These are phyloP conservation scores for Boletus fagicola DNA, from an alignment of 768 basidiomycete genomes.

Conservation along the genomic window DNA sequence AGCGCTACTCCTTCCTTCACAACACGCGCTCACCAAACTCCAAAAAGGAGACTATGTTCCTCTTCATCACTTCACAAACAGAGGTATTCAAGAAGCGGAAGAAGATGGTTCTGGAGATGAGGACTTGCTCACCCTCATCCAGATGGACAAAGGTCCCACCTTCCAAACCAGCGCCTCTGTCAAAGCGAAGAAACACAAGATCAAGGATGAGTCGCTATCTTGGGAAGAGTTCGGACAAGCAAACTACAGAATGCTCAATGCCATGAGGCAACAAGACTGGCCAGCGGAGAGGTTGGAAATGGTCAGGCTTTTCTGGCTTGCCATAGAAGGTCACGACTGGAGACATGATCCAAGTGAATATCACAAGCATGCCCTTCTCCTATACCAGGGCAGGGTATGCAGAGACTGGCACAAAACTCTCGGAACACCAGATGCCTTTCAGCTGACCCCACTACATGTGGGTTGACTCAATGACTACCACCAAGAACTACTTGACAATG, in stretches of 20 bases:
- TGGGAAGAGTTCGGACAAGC: neutral
- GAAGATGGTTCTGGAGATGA: neutral
- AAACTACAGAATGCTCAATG: neutral
- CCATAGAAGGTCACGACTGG: neutral
- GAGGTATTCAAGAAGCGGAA: neutral
- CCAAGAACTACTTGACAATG: neutral
- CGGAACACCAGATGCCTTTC: neutral
- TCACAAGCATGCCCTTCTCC: neutral
- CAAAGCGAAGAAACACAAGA: neutral
- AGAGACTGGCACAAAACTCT: neutral
- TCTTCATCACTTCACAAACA: neutral
- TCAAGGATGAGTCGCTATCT: neutral
- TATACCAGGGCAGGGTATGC: neutral
- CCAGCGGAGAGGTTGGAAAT: fast-evolving
- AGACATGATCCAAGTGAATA: neutral
- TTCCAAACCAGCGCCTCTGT: neutral
- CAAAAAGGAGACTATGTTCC: neutral
- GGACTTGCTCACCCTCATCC: neutral
- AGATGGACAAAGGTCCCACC: neutral
- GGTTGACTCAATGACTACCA: neutral
- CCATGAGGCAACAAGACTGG: neutral
- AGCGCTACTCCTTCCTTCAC: neutral
- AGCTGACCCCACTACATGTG: fast-evolving
- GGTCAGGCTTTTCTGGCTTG: neutral
- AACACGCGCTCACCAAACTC: neutral